Evolutionary conservation across 2,329 filamentous ascomycete species (phyloP).

Genomic region (Cladosporium colombiae): DNA sequence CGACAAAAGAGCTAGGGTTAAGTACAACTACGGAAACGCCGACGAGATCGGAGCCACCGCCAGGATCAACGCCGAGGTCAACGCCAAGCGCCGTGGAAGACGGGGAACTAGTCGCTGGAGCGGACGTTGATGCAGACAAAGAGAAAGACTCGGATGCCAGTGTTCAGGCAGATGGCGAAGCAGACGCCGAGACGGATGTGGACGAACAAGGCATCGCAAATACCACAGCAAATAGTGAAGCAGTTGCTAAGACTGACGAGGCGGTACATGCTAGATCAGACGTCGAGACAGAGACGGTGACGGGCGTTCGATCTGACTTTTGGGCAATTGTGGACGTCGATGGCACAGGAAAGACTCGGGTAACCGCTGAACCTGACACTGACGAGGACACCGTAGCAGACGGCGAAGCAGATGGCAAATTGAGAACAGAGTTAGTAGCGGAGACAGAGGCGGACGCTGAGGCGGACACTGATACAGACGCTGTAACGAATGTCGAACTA

Average conservation of each 20-base stretch:
- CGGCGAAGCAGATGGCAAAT: constrained; percentile 7
- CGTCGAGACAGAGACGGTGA: constrained; percentile 2
- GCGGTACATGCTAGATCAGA: neutral
- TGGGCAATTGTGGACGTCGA: constrained; percentile 4
- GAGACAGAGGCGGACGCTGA: neutral
- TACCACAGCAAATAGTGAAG: constrained; percentile 10
- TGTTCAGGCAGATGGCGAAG: constrained; percentile 14
- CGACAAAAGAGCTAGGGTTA: constrained; percentile 1
- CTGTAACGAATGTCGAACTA: constrained; percentile 6
- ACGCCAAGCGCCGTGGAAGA: neutral
- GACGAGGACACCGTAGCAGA: constrained; percentile 8
- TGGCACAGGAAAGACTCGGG: constrained; percentile 7
- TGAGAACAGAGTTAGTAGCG: neutral
- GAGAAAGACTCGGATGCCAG: constrained; percentile 6
- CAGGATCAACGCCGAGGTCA: neutral
- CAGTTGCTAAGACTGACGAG: constrained; percentile 5
- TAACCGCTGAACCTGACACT: neutral
- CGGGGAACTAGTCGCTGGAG: neutral
- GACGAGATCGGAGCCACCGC: constrained; percentile 4
- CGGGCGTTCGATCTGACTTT: constrained; percentile 6
- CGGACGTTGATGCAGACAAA: constrained; percentile 8
- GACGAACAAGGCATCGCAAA: constrained; percentile 1
- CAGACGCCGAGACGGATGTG: constrained; percentile 9
- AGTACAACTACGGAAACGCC: constrained; percentile 9
- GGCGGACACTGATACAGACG: constrained; percentile 6